Conservation (phyloP, 305 asterid genomes). For the Fraxinus albicans region DNA sequence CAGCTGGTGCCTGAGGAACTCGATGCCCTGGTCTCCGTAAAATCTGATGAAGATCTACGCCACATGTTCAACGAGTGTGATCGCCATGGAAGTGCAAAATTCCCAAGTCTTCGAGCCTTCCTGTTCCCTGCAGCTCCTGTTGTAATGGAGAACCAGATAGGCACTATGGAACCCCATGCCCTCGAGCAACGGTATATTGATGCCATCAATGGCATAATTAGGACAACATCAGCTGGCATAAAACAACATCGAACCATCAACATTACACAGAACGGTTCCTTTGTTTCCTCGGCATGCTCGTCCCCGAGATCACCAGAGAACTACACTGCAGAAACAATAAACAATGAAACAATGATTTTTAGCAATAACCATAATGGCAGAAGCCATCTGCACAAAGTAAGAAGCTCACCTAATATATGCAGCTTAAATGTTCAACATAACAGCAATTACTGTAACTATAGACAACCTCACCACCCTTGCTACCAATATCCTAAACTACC, state of each 20-base stretch:
- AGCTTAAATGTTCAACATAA: conserved; percentile 25
- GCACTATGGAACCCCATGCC: conserved; percentile 25
- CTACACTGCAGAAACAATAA: conserved; percentile 42
- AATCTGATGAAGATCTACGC: conserved; percentile 65
- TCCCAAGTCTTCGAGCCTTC: conserved; percentile 63
- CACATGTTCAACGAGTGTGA: conserved; percentile 73
- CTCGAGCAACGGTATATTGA: conserved; percentile 60
- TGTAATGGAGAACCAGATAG: conserved; percentile 34
- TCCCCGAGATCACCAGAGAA: conserved; percentile 65
- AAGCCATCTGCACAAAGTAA: conserved; percentile 53
- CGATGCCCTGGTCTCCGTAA: conserved; percentile 71
- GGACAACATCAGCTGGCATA: conserved; percentile 1
- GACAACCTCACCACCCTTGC: conserved; percentile 28
- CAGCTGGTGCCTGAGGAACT: conserved; percentile 74
- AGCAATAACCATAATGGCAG: conserved; percentile 20
- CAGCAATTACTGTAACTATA: conserved; percentile 22
- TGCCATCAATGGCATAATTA: conserved; percentile 60
- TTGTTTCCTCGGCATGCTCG: conserved; percentile 45
- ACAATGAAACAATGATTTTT: conserved; percentile 20
- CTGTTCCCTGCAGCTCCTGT: conserved; percentile 56
- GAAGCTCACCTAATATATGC: conserved; percentile 65
- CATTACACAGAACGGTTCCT: conserved; percentile 25
- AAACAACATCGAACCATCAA: conserved; percentile 21
- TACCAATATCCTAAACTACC: conserved; percentile 38
- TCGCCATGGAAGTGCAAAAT: conserved; percentile 45